A percentile compares a stretch with the other conserved stretches of the same genome.
Conservation (phyloP, 495 filamentous ascomycete species). For the Neurospora intermedia region DNA sequence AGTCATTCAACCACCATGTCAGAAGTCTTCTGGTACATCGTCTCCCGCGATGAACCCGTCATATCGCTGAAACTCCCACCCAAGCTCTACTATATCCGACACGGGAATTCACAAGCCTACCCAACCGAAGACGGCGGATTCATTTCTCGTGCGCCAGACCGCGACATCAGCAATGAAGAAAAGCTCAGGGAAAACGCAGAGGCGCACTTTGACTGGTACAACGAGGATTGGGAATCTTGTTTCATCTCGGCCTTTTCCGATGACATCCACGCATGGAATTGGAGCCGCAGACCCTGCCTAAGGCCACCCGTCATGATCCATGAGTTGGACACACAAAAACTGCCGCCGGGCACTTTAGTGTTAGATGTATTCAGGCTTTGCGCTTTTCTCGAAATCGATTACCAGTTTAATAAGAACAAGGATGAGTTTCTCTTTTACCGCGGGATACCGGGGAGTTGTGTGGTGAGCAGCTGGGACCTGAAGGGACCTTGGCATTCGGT, state of each 20-base stretch:
- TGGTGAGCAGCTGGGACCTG: neutral
- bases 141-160: neutral
- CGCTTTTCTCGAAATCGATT: neutral
- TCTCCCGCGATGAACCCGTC: neutral
- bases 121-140: neutral
- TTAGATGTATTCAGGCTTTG: neutral
- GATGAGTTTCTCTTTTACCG: neutral
- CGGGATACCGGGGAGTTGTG: neutral
- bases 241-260: neutral
- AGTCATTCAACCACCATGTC: neutral
- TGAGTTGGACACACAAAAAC: neutral
- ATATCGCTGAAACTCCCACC: neutral
- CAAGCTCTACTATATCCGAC: neutral
- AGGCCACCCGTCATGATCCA: neutral
- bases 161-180: neutral
- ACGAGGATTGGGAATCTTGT: neutral
- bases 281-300: fast-evolving
- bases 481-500: too few relatives aligned
- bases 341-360: neutral
- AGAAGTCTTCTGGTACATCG: neutral
- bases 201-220: neutral
- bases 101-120: neutral
- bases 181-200: neutral
- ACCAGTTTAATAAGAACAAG: fast-evolving
- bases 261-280: neutral